phyloP scores from a whole-genome alignment of 2,329 filamentous ascomycete genomes.

The Aspergillus clavatus region DNA sequence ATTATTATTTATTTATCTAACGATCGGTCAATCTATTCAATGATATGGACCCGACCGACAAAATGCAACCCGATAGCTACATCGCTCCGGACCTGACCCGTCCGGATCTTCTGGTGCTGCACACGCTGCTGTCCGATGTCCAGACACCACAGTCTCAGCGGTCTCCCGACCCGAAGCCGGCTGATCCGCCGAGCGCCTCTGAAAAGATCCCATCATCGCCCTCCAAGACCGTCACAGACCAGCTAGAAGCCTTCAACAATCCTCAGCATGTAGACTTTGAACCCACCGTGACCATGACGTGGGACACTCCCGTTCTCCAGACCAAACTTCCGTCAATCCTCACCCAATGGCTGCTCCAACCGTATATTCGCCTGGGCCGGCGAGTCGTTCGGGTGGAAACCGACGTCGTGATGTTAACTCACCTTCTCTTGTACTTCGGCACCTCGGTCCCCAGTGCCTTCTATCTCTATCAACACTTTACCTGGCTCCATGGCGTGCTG shows the following conservation, averaged over 20 bases:
- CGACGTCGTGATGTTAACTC: conserved; percentile 74
- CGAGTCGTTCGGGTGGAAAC: conserved; percentile 59
- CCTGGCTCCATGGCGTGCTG: conserved; percentile 60
- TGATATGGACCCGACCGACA: neutral
- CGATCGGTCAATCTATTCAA: too few species aligned
- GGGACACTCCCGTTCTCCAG: conserved; percentile 47
- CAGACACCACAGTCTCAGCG: conserved; percentile 9
- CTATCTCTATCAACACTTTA: conserved; percentile 61
- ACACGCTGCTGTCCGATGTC: conserved; percentile 34
- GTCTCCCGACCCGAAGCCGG: neutral
- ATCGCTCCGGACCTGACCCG: conserved; percentile 33
- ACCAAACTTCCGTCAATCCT: conserved; percentile 33
- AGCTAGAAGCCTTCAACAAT: conserved; percentile 49
- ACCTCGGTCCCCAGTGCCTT: conserved; percentile 67
- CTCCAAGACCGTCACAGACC: conserved; percentile 14
- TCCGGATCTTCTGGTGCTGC: conserved; percentile 37
- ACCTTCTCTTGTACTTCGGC: conserved; percentile 65
- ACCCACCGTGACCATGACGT: conserved; percentile 52
- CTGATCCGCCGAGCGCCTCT: conserved; percentile 1
- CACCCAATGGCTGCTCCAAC: conserved; percentile 50
- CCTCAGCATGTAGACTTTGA: conserved; percentile 46
- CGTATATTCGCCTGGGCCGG: conserved; percentile 56
- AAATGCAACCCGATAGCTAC: conserved; percentile 28
- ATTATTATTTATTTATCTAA: too few species aligned
- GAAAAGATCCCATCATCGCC: conserved; percentile 15